phyloP scores from a whole-genome alignment of 2,329 filamentous ascomycete species.

The Alternaria novae-zelandiae region DNA sequence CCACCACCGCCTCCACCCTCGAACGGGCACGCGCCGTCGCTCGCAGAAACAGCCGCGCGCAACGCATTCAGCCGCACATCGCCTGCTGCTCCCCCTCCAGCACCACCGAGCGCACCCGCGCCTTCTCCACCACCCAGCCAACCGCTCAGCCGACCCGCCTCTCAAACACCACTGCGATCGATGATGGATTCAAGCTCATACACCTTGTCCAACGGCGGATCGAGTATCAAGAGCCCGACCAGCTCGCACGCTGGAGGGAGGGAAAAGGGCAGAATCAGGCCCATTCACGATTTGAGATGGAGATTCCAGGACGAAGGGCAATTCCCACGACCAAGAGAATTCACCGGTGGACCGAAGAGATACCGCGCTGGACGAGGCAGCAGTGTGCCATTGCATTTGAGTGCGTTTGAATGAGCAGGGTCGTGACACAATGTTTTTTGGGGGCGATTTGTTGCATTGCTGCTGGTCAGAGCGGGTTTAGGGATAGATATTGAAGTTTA shows the following conservation, averaged over 20 bases:
- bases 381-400: constrained; percentile 89
- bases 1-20: constrained; percentile 57
- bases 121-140: constrained; percentile 43
- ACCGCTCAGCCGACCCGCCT: constrained; percentile 38
- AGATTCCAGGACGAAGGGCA: constrained; percentile 83
- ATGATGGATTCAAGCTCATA: constrained; percentile 79
- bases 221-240: constrained; percentile 29
- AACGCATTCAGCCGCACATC: constrained; percentile 60
- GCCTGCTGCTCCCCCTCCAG: constrained; percentile 52
- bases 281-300: constrained; percentile 81
- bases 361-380: constrained; percentile 92
- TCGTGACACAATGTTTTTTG: not conserved
- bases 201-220: constrained; percentile 60
- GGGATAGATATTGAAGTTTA: constrained; percentile 21
- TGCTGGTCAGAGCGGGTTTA: constrained; percentile 5
- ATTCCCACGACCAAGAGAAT: constrained; percentile 85
- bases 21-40: constrained; percentile 53
- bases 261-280: constrained; percentile 49
- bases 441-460: constrained; percentile 13
- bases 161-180: constrained; percentile 59
- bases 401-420: constrained; percentile 56
- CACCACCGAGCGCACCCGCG: constrained; percentile 55
- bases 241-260: constrained; percentile 27
- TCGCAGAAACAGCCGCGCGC: constrained; percentile 65
- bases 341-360: constrained; percentile 73